A percentile compares a stretch with the other conserved stretches of the same genome.
Conservation (phyloP, 2,329 filamentous ascomycete species). For the Neofusicoccum cordaticola region DNA sequence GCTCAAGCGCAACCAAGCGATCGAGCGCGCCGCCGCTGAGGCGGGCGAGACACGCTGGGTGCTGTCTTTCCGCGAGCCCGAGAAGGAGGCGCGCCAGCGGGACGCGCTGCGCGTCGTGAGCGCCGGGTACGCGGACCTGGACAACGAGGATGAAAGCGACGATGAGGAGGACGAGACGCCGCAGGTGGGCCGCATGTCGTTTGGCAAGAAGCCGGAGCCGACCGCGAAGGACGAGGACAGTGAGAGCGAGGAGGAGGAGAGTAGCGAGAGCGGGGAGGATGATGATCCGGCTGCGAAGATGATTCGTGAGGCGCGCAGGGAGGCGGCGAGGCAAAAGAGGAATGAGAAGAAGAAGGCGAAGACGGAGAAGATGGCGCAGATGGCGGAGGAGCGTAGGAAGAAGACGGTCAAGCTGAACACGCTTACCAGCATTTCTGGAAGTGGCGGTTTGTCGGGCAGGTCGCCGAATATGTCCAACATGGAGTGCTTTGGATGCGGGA, state of each 20-base stretch:
- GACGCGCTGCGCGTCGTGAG: slow-evolving; percentile 54
- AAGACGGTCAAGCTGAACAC: slow-evolving; percentile 66
- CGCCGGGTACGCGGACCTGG: slow-evolving; percentile 54
- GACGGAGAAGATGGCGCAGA: slow-evolving; percentile 47
- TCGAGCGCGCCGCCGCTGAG: slow-evolving; percentile 61
- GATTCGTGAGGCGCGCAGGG: slow-evolving; percentile 46
- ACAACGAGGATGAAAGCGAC: slow-evolving; percentile 28
- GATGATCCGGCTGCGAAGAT: slow-evolving; percentile 43
- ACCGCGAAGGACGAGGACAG: slow-evolving; percentile 38
- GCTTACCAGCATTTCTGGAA: slow-evolving; percentile 50
- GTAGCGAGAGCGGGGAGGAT: slow-evolving; percentile 37
- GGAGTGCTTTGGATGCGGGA: slow-evolving; percentile 61
- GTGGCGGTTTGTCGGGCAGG: slow-evolving; percentile 28
- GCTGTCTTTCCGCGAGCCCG: slow-evolving; percentile 52
- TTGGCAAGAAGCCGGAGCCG: slow-evolving; percentile 46
- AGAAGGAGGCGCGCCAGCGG: slow-evolving; percentile 41
- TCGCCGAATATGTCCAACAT: slow-evolving; percentile 27
- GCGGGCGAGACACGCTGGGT: slow-evolving; percentile 75
- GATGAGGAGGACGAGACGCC: slow-evolving; percentile 32
- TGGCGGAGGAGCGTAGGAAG: slow-evolving; percentile 60
- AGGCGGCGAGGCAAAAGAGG: slow-evolving; percentile 43
- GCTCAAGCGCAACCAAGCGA: slow-evolving; percentile 54
- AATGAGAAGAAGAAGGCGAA: slow-evolving; percentile 51
- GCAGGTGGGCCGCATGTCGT: slow-evolving; percentile 46
- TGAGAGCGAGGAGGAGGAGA: slow-evolving; percentile 28